Percentiles rank a stretch among this genome's conserved stretches.
phyloP scores from a whole-genome alignment of 2,329 filamentous ascomycete species.

The Penicillium sp. region DNA sequence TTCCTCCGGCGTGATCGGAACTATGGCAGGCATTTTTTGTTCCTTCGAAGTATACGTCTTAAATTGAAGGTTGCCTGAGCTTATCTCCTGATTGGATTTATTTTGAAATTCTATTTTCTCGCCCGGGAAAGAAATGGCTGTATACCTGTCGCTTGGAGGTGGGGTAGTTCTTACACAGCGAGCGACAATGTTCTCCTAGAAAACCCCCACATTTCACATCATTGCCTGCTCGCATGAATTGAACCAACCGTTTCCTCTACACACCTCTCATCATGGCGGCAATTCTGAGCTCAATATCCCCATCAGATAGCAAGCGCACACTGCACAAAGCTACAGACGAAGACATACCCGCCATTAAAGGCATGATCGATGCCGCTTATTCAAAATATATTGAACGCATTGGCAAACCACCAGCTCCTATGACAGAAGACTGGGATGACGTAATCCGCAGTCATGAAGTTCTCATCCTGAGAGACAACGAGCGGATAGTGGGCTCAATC shows the following conservation, averaged over 20 bases:
- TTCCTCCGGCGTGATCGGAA: conserved; percentile 3
- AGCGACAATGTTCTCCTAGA: background rate
- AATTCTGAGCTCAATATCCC: background rate
- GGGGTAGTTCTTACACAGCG: background rate
- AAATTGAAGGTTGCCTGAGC: background rate
- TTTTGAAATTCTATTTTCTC: background rate
- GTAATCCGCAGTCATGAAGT: conserved; percentile 9
- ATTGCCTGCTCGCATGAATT: background rate
- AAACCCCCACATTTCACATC: background rate
- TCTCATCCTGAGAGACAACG: conserved; percentile 10
- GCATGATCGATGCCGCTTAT: conserved; percentile 20
- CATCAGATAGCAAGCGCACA: background rate
- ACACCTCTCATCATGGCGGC: background rate
- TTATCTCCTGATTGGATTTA: background rate
- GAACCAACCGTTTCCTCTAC: background rate
- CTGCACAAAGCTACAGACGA: conserved; percentile 8
- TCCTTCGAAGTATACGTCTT: background rate
- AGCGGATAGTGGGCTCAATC: conserved; percentile 14
- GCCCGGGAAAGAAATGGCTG: background rate
- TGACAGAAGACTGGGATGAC: conserved; percentile 17
- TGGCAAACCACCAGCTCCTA: conserved; percentile 22
- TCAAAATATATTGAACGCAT: conserved; percentile 24
- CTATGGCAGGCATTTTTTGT: background rate
- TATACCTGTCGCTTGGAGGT: background rate
- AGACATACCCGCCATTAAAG: conserved; percentile 14